Evolutionary conservation across 225 moss, liverwort and hornwort species (phyloP), one percentile per base, ranked within the genome.

Genomic region (Rhytidiadelphus loreus): DNA sequence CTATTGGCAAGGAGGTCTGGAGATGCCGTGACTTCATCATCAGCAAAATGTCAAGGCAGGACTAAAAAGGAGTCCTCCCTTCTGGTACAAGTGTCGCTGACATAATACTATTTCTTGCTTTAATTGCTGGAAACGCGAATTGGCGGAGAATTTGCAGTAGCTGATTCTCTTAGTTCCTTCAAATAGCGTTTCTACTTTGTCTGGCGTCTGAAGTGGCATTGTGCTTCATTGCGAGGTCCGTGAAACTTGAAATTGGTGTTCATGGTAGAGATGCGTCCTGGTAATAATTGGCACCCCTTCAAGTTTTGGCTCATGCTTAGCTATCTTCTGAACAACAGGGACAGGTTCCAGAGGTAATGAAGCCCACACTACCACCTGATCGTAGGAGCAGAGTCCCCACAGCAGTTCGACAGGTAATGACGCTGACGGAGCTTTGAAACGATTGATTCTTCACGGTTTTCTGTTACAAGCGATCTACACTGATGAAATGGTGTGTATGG

Each of bases 1-100:
- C 94, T 99, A 32, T 91, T 99, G 89, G 98, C 98, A 85, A 99
- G 98, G 93, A 96, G 96, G 90, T 95, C 93, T 59, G 96, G 96
- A 82, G 96, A 91, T 86, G 88, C 94, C 73, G 94, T 86, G 65
- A 76, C 89, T 85, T 93, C 91, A 41, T 93, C 94, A 88, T 90
- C 96, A 87, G 74, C 82, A 81, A 92, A 89, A 88, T 86, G 61
- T 71, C 61, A 90, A 74, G 82, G 86, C 61, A 87, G 81, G 71
- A 91, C 89, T 77, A 93, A 93, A 39, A 93, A 91, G 58, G 94
- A 95, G 83, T 96, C 93, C 57, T 88, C 88, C 89, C 92, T 94
- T 84, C 89, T 98, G 96, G 98, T 98, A 94, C 80, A 73, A 52
- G 64, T 74, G 48, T 41, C 61, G 21, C 84, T 57, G 66, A n/a